A percentile compares a stretch with the other conserved stretches of the same genome.
Evolutionary conservation across 2,329 filamentous ascomycete genomes (phyloP).

Genomic region (Pseudogymnoascus sp.): DNA sequence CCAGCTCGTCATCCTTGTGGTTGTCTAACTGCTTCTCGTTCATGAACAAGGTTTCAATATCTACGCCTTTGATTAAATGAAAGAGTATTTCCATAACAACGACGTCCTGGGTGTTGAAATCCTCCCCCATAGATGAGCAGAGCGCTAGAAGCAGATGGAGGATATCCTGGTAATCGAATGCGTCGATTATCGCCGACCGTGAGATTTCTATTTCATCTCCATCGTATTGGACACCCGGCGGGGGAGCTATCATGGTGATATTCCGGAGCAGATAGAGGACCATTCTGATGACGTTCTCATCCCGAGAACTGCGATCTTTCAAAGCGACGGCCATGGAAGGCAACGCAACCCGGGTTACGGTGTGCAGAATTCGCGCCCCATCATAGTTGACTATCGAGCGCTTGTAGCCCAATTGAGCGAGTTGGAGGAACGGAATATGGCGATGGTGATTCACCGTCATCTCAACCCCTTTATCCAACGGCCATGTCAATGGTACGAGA

Average conservation of each 20-base stretch:
- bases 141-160: slow-evolving; percentile 79
- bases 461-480: slow-evolving; percentile 69
- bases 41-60: slow-evolving; percentile 79
- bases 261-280: slow-evolving; percentile 86
- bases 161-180: slow-evolving; percentile 85
- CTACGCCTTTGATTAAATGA: slow-evolving; percentile 83
- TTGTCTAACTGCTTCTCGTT: slow-evolving; percentile 63
- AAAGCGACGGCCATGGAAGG: slow-evolving; percentile 77
- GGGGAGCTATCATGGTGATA: slow-evolving; percentile 73
- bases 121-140: slow-evolving; percentile 86
- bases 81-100: slow-evolving; percentile 88
- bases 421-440: slow-evolving; percentile 80
- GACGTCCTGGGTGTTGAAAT: slow-evolving; percentile 83
- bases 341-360: slow-evolving; percentile 70
- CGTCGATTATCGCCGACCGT: slow-evolving; percentile 77
- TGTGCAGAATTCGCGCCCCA: slow-evolving; percentile 67
- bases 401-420: slow-evolving; percentile 87
- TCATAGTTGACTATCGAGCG: slow-evolving; percentile 79
- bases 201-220: slow-evolving; percentile 88
- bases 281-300: slow-evolving; percentile 88
- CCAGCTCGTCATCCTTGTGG: slow-evolving; percentile 66
- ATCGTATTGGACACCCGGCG: slow-evolving; percentile 64
- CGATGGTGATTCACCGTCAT: slow-evolving; percentile 91
- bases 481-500: slow-evolving; percentile 89
- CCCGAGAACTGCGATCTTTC: slow-evolving; percentile 67